Evolutionary conservation across 1,139 yeast species (phyloP).

Genomic region (Pneumocystis oryctolagi): DNA sequence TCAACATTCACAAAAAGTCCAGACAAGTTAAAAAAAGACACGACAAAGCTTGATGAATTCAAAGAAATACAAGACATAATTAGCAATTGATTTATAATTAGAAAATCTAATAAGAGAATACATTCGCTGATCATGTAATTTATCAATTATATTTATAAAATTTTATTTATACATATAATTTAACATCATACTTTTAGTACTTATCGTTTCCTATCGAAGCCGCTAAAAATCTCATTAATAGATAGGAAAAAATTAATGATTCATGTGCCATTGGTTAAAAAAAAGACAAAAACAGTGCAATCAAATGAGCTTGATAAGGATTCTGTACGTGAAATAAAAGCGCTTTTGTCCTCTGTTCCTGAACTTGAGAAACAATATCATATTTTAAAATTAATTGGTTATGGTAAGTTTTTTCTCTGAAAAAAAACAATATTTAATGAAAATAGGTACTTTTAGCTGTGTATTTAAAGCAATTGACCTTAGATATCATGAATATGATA

Average conservation of each 20-base stretch:
- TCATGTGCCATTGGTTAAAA: not conserved
- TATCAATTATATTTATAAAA: not conserved
- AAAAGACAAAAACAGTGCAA: not conserved
- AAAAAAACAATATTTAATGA: not conserved
- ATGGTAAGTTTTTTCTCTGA: not conserved
- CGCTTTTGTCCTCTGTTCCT: slow-evolving; percentile 7
- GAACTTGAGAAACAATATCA: slow-evolving; percentile 8
- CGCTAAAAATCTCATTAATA: no score
- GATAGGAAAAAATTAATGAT: not conserved
- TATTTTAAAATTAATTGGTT: slow-evolving; percentile 9
- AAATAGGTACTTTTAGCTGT: slow-evolving; percentile 9
- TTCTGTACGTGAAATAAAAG: not conserved
- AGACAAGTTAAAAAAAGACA: not conserved
- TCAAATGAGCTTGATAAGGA: not conserved
- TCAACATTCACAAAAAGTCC: not conserved
- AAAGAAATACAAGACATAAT: not conserved
- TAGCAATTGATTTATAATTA: not conserved
- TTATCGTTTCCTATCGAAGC: not conserved
- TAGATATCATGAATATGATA: not conserved
- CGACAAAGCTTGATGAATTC: not conserved
- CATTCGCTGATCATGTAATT: not conserved
- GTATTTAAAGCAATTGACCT: slow-evolving; percentile 9
- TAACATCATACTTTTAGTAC: not conserved
- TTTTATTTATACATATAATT: not conserved
- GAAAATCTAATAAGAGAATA: not conserved